Percentiles rank a stretch among this genome's conserved stretches.
Conservation (phyloP, 1,139 yeast genomes). For the Suhomyces bribrorum region DNA sequence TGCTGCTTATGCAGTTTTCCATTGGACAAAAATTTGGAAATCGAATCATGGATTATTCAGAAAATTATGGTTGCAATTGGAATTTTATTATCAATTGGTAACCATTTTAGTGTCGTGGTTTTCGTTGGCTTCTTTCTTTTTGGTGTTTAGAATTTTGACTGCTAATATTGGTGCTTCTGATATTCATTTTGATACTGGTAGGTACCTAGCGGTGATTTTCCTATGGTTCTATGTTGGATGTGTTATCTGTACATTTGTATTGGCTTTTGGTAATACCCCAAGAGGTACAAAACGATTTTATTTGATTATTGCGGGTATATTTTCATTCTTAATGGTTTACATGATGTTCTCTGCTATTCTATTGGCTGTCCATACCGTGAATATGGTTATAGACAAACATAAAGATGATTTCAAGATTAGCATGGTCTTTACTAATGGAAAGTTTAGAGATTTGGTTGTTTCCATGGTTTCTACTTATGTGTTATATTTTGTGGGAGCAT, state of each 20-base stretch:
- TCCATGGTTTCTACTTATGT: constrained; percentile 84
- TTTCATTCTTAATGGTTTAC: constrained; percentile 30
- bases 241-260: constrained; percentile 27
- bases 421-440: constrained; percentile 58
- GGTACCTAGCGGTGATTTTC: constrained; percentile 25
- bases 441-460: constrained; percentile 83
- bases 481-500: constrained; percentile 74
- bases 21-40: constrained; percentile 70
- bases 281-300: constrained; percentile 28
- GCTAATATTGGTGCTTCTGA: constrained; percentile 53
- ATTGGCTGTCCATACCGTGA: constrained; percentile 75
- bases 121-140: constrained; percentile 71
- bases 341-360: constrained; percentile 69
- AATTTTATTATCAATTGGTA: constrained; percentile 67
- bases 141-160: constrained; percentile 68
- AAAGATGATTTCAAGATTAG: constrained; percentile 45
- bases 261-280: constrained; percentile 32
- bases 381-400: constrained; percentile 35
- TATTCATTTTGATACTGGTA: constrained; percentile 33
- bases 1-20: constrained; percentile 72
- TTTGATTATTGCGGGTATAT: constrained; percentile 22
- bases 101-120: constrained; percentile 77
- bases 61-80: constrained; percentile 64
- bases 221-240: constrained; percentile 28
- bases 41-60: constrained; percentile 65